Conservation (phyloP, 2,329 filamentous ascomycete species). For the Sarocladium brachiariae region DNA sequence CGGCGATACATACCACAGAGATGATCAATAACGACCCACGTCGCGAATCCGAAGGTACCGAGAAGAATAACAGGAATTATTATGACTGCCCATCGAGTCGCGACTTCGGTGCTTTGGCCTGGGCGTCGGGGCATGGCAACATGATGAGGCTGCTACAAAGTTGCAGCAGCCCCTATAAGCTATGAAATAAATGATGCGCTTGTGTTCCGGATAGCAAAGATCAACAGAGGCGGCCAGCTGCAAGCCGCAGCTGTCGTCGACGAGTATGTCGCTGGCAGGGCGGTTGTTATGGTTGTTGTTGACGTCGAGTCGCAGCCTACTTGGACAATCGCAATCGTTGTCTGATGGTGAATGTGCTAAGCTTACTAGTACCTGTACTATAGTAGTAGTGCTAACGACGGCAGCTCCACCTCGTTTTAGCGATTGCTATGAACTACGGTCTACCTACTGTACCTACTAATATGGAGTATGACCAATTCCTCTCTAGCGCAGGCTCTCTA, state of each 20-base stretch:
- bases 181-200: neutral
- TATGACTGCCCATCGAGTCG: slow-evolving; percentile 34
- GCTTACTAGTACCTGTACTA: no score
- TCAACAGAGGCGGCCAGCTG: neutral
- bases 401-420: no score
- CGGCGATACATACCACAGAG: slow-evolving; percentile 56
- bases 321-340: neutral
- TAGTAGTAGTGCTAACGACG: no score
- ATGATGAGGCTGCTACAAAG: slow-evolving; percentile 18
- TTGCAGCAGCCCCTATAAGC: slow-evolving; percentile 10
- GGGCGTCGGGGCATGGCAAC: slow-evolving; percentile 24
- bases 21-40: slow-evolving; percentile 62
- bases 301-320: neutral
- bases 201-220: neutral
- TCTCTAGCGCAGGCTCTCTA: no score
- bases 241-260: neutral
- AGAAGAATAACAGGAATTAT: slow-evolving; percentile 65
- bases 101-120: slow-evolving; percentile 20
- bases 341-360: no score
- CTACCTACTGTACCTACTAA: no score
- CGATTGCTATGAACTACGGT: no score
- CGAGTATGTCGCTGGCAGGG: neutral
- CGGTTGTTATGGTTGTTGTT: neutral
- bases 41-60: slow-evolving; percentile 59
- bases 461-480: no score